Conservation (phyloP, 768 basidiomycete species). For the Leucocoprinus leucothites region DNA sequence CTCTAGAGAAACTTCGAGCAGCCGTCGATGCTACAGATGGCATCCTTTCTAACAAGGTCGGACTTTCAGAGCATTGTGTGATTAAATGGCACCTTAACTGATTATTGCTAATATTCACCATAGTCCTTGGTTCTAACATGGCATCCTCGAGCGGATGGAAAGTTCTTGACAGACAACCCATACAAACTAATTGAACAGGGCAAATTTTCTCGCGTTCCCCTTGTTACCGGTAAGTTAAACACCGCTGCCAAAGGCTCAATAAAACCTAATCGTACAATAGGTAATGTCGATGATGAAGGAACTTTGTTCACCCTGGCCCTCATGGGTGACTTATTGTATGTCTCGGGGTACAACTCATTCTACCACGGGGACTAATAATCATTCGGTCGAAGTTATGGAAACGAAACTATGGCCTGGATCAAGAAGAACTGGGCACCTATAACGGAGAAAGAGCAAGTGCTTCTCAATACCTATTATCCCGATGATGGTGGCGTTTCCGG, state of each 20-base stretch:
- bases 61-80: conserved; percentile 7
- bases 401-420: neutral
- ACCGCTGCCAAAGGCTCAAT: neutral
- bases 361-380: too few species aligned
- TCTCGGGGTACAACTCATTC: conserved; percentile 13
- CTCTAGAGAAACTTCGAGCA: conserved; percentile 30
- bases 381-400: too few species aligned
- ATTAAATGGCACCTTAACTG: too few species aligned
- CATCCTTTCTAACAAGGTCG: conserved; percentile 36
- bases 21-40: conserved; percentile 37
- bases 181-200: conserved; percentile 38
- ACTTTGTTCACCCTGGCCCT: conserved; percentile 45
- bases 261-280: conserved; percentile 18
- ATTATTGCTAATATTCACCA: neutral
- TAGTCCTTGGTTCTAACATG: conserved; percentile 45
- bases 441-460: neutral
- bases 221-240: conserved; percentile 35
- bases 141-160: conserved; percentile 47
- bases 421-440: neutral
- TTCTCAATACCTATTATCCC: neutral
- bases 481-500: conserved; percentile 10
- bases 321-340: conserved; percentile 15
- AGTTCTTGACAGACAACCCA: conserved; percentile 42
- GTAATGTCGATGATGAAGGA: conserved; percentile 61
- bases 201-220: conserved; percentile 45